Base-by-base conservation (phyloP, 768 basidiomycete species). In the Erythrobasidium yunnanense region DNA sequence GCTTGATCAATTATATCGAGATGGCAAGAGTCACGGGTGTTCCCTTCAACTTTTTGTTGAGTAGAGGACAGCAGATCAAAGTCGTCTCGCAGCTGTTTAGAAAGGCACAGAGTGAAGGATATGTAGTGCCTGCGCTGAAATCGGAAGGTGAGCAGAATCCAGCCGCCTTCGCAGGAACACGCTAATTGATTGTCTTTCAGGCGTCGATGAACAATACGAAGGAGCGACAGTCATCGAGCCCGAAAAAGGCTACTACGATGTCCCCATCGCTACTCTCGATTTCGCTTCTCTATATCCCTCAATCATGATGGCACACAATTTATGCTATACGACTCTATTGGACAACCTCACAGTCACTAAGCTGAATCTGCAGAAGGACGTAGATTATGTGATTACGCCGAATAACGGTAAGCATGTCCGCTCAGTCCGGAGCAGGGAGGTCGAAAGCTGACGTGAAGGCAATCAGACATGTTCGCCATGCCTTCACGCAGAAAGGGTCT, bases 11-110 rank as follows among this genome's bases (percentile, higher is more conserved):
- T 76, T 96, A 95, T 74, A 86, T 84, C 50, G 95, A 99, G 76
- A 97, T 99, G 95, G 82, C 95, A n/a, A 88, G 95, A 75, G 95
- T 99, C 2, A 99, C 95, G 0, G 95, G 95, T n/a, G 91, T 99
- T 11, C 95, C 95, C 0, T 99, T 99, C 82, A 97, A 96, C 73
- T 96, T 84, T 75, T 81, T 99, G 5, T 81, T 99, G 6, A 81
- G 91, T 20, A 84, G 93, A 42, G 95, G 95, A 1, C 95, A 99
- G 75, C 96, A 93, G 45, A 96, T 99, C 81, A 99, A 97, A 75
- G 95, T 99, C 50, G 80, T 99, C 62, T 95, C 91, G 7, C 95
- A 99, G 74, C 81, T 99, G 4, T 96, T 83, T 78, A 85, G 95
- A 54, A 90, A 86, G 76, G 92, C 92, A 18, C 90, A 89, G 60